Evolutionary conservation across 2,329 filamentous ascomycete species (phyloP).

Genomic region (Ceratocystis variospora): DNA sequence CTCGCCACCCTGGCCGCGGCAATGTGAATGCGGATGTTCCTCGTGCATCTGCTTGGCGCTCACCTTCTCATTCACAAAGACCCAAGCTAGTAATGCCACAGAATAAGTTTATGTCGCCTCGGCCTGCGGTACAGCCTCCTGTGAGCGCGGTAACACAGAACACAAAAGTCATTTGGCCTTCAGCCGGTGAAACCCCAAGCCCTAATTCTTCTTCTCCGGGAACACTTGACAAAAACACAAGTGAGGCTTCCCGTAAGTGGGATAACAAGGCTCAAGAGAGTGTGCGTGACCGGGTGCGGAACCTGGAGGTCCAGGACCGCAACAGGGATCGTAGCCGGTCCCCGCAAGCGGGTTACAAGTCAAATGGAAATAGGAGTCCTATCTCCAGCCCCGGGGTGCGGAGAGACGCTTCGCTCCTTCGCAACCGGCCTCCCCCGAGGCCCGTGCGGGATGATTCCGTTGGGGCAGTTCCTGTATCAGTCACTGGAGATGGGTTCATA

Average conservation of each 20-base stretch:
- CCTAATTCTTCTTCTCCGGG: neutral
- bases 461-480: neutral
- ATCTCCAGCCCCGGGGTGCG: neutral
- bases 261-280: constrained; percentile 3
- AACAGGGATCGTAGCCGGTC: constrained; percentile 9
- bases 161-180: constrained; percentile 9
- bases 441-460: constrained; percentile 9
- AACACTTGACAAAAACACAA: neutral
- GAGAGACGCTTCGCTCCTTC: constrained; percentile 3
- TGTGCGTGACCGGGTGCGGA: constrained; percentile 15
- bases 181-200: neutral
- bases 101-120: constrained; percentile 10
- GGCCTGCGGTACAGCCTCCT: constrained; percentile 6
- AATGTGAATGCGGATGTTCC: neutral
- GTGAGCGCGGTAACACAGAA: constrained; percentile 5
- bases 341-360: neutral
- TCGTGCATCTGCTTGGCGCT: constrained; percentile 7
- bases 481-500: constrained; percentile 7
- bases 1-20: constrained; percentile 10
- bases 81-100: neutral
- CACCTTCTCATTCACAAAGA: neutral
- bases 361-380: constrained; percentile 2
- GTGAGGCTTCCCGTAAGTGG: neutral
- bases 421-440: neutral
- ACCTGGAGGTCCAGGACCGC: constrained; percentile 13